Base-by-base conservation (phyloP, 2,329 filamentous ascomycete genomes). In the Pseudogymnoascus sp. region DNA sequence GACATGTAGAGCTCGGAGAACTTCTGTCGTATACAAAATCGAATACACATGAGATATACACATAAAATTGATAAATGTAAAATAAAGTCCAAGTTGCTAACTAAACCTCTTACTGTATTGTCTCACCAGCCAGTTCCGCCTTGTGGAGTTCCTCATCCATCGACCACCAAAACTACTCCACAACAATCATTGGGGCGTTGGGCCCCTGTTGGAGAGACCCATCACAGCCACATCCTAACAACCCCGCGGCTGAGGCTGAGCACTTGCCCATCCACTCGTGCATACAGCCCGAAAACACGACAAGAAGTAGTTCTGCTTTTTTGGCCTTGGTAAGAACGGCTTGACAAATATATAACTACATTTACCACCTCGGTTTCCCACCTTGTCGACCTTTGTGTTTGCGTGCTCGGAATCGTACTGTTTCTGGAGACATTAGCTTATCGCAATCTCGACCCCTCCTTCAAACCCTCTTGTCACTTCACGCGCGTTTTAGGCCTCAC, bases 171-270 rank as follows among this genome's bases (percentile, higher is more conserved):
- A n/a, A 15, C 41, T 18, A 23, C 8, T 48, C 21, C 41, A 28
- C 41, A n/a, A 9, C 41, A 52, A 52, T 52, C 41, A 52, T 52
- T 52, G 41, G 41, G 30, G 41, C 41, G 18, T 28, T 9, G 26
- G 26, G 45, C 45, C 45, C 45, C 45, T 52, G 45, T 52, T 52
- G 23, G 26, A 33, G 15, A n/a, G 26, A 52, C 45, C 45, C 26
- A 52, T 52, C 45, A 52, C 45, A 52, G 45, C 45, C 45, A 52
- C 45, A 52, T 52, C 45, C 26, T 52, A 52, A 52, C 45, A 52
- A 52, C 45, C 45, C 45, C 45, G 45, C 45, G 45, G 45, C 45
- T 52, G 45, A n/a, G 45, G 45, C 45, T 52, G 45, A 52, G 45
- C 45, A 52, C 26, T 52, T 18, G 26, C n/a, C 26, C 5, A 52